phyloP scores from a whole-genome alignment of 2,329 filamentous ascomycete species.

The Dactylellina drechsleri region DNA sequence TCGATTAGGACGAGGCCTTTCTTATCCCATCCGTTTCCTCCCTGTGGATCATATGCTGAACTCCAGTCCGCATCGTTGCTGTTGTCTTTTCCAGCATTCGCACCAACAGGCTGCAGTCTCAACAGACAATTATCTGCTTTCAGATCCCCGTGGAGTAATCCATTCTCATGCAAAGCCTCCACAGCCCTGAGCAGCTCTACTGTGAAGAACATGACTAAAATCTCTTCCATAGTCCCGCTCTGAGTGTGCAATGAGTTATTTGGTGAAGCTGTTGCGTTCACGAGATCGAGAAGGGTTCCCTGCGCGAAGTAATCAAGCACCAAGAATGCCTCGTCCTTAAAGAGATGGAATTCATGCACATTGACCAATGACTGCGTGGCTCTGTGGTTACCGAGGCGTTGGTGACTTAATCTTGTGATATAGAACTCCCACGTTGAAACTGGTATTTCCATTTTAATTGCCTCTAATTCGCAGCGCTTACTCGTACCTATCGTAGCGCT shows the following conservation, averaged over 20 bases:
- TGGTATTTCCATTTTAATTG: conserved; percentile 92
- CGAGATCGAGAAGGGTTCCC: conserved; percentile 91
- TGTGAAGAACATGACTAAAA: conserved; percentile 92
- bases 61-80: conserved; percentile 64
- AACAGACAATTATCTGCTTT: conserved; percentile 96
- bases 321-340: conserved; percentile 87
- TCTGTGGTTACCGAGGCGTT: conserved; percentile 77
- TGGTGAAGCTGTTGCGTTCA: conserved; percentile 76
- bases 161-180: conserved; percentile 82
- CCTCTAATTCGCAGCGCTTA: conserved; percentile 73
- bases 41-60: conserved; percentile 76
- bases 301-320: conserved; percentile 87
- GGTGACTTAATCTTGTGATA: conserved; percentile 85
- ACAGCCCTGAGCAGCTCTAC: conserved; percentile 90
- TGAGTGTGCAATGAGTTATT: conserved; percentile 64
- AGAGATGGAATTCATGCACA: conserved; percentile 91
- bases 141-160: conserved; percentile 88
- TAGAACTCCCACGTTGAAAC: conserved; percentile 95
- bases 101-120: conserved; percentile 72
- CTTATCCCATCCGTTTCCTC: conserved; percentile 78
- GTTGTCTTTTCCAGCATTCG: conserved; percentile 60
- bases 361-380: conserved; percentile 80
- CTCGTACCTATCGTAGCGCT: conserved; percentile 64
- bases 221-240: conserved; percentile 82
- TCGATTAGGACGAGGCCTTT: conserved; percentile 90